phyloP scores from a whole-genome alignment of 169 alveolate genomes.

The Babesia gibsoni region DNA sequence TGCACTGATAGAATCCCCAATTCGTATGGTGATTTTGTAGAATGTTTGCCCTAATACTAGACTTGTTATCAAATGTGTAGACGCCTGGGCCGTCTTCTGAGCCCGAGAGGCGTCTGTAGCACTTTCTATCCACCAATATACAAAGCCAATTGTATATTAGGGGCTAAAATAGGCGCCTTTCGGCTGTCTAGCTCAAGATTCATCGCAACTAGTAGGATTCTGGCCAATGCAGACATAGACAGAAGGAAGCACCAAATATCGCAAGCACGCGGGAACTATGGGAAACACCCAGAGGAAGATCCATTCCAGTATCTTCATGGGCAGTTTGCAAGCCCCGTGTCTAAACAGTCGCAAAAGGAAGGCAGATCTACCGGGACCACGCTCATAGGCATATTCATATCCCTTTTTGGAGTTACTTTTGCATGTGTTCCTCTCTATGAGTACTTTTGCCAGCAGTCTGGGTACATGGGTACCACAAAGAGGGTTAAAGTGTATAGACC shows the following conservation, averaged over 20 bases:
- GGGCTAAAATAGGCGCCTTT: background rate
- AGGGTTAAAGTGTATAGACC: conserved; percentile 46
- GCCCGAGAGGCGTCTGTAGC: background rate
- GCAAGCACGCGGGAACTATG: background rate
- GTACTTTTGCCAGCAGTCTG: conserved; percentile 74
- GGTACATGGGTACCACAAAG: conserved; percentile 70
- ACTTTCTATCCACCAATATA: background rate
- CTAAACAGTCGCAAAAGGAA: conserved; percentile 10
- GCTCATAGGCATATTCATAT: conserved; percentile 46
- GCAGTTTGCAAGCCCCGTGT: background rate
- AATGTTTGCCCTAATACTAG: too few species aligned
- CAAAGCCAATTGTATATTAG: background rate
- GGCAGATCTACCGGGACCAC: conserved; percentile 5
- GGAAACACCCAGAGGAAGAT: background rate
- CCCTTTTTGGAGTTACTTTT: conserved; percentile 72
- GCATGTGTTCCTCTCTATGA: conserved; percentile 78
- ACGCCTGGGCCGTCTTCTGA: background rate
- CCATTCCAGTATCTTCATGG: conserved; percentile 6
- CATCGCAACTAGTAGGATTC: background rate
- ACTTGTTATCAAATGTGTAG: background rate
- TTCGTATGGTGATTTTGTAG: too few species aligned
- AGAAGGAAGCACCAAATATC: background rate
- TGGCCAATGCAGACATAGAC: background rate
- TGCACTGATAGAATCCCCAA: too few species aligned
- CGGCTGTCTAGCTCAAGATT: background rate